Conservation (phyloP, 768 basidiomycete genomes). For the Leccinum sublutescens region DNA sequence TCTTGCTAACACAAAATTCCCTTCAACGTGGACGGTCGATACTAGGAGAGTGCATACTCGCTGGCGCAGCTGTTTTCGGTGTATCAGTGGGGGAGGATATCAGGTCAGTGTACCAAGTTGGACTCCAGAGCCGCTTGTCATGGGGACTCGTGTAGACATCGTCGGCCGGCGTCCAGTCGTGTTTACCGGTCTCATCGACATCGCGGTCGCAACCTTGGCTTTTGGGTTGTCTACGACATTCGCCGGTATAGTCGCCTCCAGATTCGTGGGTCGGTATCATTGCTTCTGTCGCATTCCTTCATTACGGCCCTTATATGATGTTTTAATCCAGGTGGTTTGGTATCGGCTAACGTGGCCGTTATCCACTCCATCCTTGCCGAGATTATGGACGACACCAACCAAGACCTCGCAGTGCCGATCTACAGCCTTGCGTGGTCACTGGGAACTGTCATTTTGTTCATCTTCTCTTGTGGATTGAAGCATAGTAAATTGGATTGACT, state of each 20-base stretch:
- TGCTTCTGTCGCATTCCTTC: background rate
- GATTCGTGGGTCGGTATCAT: constrained; percentile 45
- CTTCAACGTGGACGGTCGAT: background rate
- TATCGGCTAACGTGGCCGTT: constrained; percentile 61
- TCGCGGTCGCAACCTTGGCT: constrained; percentile 47
- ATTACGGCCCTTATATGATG: background rate
- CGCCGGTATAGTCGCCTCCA: constrained; percentile 44
- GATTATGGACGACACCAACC: constrained; percentile 61
- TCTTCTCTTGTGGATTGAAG: background rate
- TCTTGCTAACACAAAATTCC: background rate
- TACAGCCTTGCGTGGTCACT: constrained; percentile 58
- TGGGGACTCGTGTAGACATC: constrained; percentile 38
- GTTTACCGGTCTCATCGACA: constrained; percentile 48
- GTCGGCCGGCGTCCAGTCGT: constrained; percentile 64
- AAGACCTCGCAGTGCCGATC: constrained; percentile 55
- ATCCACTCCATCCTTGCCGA: constrained; percentile 61
- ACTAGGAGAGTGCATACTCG: constrained; percentile 65
- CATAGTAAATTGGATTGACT: background rate
- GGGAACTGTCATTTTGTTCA: constrained; percentile 54
- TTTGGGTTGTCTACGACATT: constrained; percentile 59
- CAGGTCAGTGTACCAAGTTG: constrained; percentile 35
- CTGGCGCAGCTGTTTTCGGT: constrained; percentile 58
- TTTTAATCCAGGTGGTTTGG: constrained; percentile 50
- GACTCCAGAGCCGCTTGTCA: background rate
- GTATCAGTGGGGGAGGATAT: constrained; percentile 59